phyloP scores from a whole-genome alignment of 1,284 basidiomycete species.

The Golubevia sp. region DNA sequence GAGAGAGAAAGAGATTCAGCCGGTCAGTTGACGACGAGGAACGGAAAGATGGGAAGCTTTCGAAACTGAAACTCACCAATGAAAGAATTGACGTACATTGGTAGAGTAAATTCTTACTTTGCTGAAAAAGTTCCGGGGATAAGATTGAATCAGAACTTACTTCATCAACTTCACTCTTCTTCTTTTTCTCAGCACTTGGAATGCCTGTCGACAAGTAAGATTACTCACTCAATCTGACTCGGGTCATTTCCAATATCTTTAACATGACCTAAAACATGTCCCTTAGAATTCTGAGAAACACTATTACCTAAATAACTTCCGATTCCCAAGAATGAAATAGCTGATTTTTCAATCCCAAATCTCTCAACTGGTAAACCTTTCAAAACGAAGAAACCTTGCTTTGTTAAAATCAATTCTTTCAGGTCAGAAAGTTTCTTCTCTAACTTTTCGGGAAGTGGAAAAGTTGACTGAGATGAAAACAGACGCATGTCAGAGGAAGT shows the following conservation, averaged over 20 bases:
- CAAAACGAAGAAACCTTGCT: conserved; percentile 63
- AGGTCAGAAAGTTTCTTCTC: conserved; percentile 24
- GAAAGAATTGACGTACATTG: conserved; percentile 63
- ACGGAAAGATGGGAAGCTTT: conserved; percentile 11
- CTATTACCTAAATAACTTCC: conserved; percentile 61
- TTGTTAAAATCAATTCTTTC: conserved; percentile 25
- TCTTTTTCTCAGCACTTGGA: too few relatives aligned
- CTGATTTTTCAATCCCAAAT: conserved; percentile 60
- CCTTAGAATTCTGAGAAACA: conserved; percentile 62
- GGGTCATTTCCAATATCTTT: conserved; percentile 64
- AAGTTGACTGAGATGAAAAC: conserved; percentile 19
- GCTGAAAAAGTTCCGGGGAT: too few relatives aligned
- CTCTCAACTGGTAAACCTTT: conserved; percentile 62
- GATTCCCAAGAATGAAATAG: conserved; percentile 63
- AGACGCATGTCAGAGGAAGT: too few relatives aligned
- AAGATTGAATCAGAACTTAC: too few relatives aligned
- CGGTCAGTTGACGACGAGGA: conserved; percentile 9
- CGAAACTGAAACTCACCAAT: conserved; percentile 14
- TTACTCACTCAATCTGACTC: conserved; percentile 63
- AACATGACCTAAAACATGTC: conserved; percentile 64
- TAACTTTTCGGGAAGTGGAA: conserved; percentile 34
- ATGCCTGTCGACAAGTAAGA: too few relatives aligned
- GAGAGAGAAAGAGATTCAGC: neutral
- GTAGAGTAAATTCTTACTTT: conserved; percentile 64
- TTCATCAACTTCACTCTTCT: too few relatives aligned